Evolutionary conservation across 306 rosid species (phyloP).

Genomic region (Sindora glabra): DNA sequence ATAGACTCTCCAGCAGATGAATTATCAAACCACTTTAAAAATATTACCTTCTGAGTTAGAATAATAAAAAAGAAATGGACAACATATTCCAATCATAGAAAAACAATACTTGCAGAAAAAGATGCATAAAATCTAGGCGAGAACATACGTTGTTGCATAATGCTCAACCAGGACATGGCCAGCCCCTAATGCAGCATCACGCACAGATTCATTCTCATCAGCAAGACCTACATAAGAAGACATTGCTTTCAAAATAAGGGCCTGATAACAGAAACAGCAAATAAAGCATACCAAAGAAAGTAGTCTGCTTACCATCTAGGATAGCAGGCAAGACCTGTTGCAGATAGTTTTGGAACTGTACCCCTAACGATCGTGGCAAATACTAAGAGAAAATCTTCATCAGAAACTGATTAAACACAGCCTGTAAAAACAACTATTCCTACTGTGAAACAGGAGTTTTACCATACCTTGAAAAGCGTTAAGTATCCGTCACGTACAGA

Average conservation of each 20-base stretch:
- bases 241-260: not conserved
- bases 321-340: constrained; percentile 92
- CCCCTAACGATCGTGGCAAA: constrained; percentile 87
- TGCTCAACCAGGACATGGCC: constrained; percentile 97
- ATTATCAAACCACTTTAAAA: not conserved
- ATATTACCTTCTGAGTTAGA: not conserved
- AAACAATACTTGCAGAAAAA: not conserved
- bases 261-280: not conserved
- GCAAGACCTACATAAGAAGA: constrained; percentile 63
- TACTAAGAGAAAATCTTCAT: constrained; percentile 36
- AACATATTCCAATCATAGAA: not conserved
- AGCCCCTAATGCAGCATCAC: constrained; percentile 97
- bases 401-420: constrained; percentile 10
- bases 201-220: constrained; percentile 98
- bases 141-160: constrained; percentile 86
- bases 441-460: not conserved
- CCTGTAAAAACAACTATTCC: not conserved
- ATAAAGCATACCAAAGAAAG: not conserved
- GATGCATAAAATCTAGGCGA: constrained; percentile 5
- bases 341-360: constrained; percentile 86
- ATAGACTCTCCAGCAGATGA: not conserved
- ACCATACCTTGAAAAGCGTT: constrained; percentile 81
- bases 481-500: constrained; percentile 95
- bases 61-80: not conserved
- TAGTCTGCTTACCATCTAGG: constrained; percentile 58